phyloP scores from a whole-genome alignment of 2,329 filamentous ascomycete species.

The Colletotrichum theobromicola region DNA sequence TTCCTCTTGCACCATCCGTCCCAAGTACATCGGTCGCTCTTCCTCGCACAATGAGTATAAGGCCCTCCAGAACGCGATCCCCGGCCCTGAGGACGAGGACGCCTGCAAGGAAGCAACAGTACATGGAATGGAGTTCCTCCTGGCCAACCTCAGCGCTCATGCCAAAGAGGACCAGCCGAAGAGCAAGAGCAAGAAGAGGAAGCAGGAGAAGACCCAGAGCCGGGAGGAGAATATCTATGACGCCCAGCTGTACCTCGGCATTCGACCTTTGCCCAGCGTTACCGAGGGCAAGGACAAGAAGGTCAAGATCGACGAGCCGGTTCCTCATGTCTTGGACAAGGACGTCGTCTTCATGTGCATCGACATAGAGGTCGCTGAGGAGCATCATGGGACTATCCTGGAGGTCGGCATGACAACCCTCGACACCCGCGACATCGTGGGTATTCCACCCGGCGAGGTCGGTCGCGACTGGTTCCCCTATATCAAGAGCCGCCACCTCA shows the following conservation, averaged over 20 bases:
- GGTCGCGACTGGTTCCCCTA: slow-evolving; percentile 70
- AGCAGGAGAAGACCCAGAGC: slow-evolving; percentile 2
- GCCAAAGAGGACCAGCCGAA: slow-evolving; percentile 30
- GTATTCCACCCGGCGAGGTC: slow-evolving; percentile 61
- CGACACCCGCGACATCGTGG: slow-evolving; percentile 66
- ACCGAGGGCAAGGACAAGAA: not conserved
- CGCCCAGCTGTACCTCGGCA: slow-evolving; percentile 19
- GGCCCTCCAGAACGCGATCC: not conserved
- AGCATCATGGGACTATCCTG: slow-evolving; percentile 69
- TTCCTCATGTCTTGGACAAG: not conserved
- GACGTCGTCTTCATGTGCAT: slow-evolving; percentile 71
- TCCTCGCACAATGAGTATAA: slow-evolving; percentile 22
- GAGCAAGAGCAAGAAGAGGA: slow-evolving; percentile 11
- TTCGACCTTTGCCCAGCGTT: not conserved
- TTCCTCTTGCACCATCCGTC: slow-evolving; percentile 63
- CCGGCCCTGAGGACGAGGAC: slow-evolving; percentile 1
- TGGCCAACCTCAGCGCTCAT: slow-evolving; percentile 3
- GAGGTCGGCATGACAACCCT: slow-evolving; percentile 86
- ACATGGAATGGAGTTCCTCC: slow-evolving; percentile 4
- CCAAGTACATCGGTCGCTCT: slow-evolving; percentile 70
- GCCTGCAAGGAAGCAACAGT: not conserved
- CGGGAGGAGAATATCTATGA: slow-evolving; percentile 7
- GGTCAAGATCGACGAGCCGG: not conserved
- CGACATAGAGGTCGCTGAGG: slow-evolving; percentile 85
- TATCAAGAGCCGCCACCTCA: slow-evolving; percentile 77